Percentiles rank a stretch among this genome's conserved stretches.
phyloP scores from a whole-genome alignment of 1,284 basidiomycete genomes.

The Phylloboletellus chloephorus region DNA sequence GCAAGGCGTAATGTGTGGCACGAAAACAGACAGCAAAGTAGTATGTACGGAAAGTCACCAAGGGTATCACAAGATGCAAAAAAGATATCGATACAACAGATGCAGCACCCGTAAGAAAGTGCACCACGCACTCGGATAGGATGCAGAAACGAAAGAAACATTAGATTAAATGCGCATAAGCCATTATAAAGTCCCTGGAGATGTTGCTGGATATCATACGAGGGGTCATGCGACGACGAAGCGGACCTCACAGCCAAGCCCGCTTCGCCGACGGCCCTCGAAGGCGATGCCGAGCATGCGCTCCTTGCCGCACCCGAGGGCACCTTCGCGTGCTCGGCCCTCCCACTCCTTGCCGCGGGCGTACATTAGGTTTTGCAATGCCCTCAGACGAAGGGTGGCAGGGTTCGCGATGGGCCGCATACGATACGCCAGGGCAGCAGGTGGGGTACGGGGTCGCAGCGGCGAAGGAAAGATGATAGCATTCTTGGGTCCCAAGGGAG shows the following conservation, averaged over 20 bases:
- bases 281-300: constrained; percentile 51
- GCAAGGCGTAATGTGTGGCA: too few relatives aligned
- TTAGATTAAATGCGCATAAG: constrained; percentile 32
- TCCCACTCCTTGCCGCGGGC: constrained; percentile 42
- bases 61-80: constrained; percentile 22
- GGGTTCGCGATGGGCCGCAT: constrained; percentile 57
- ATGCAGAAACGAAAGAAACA: constrained; percentile 1
- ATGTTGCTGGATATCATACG: constrained; percentile 7
- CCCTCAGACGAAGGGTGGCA: constrained; percentile 49
- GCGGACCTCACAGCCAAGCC: constrained; percentile 38
- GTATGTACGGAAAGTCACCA: constrained; percentile 4
- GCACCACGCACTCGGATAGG: neutral
- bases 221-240: constrained; percentile 29
- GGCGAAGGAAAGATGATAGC: constrained; percentile 32
- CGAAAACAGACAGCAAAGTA: neutral
- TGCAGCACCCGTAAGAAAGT: constrained; percentile 7
- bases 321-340: constrained; percentile 40
- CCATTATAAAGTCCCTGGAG: constrained; percentile 25
- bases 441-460: constrained; percentile 30
- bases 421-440: constrained; percentile 29
- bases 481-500: constrained; percentile 11
- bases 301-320: constrained; percentile 50
- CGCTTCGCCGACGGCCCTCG: constrained; percentile 52
- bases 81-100: constrained; percentile 25
- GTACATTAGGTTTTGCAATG: constrained; percentile 48